Base-by-base conservation (phyloP, 257 asterid genomes). In the Plantago ovata region DNA sequence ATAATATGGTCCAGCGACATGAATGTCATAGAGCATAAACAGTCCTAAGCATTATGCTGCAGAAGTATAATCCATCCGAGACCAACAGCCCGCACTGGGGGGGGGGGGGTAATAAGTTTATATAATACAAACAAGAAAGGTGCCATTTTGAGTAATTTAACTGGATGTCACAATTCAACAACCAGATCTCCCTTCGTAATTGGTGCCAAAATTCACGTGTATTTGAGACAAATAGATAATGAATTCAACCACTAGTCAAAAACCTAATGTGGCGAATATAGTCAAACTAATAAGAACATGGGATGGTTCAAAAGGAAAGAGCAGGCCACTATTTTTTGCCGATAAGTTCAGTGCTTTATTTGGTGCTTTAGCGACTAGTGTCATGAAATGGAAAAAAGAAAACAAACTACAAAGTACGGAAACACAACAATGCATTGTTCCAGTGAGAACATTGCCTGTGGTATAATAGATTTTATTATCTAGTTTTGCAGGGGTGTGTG, bases 371-470 rank as follows among this genome's bases (percentile, higher is more conserved):
- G 23, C 32, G n/a, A n/a, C n/a, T n/a, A n/a, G n/a, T 5, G 13
- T 36, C 56, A 32, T 15, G 18, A 20, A 36, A 22, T 50, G 3
- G 56, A 15, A 38, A 53, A 22, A 7, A 9, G 43, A 53, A 13
- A 53, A 56, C 11, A 3, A 60, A 51, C 53, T 38, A 33, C 28
- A 65, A 58, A 61, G 15, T 6, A 44, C 54, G 43, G 24, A 56
- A 66, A 15, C 36, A 53, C 54, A 75, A 62, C 47, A 24, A 51
- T 15, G 47, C 28, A 50, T 47, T 15, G 11, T 24, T n/a, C n/a
- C n/a, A n/a, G n/a, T 15, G 9, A n/a, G 45, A 32, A 42, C 24
- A 64, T 18, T 21, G 21, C 24, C 39, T 53, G 51, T 16, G 9
- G 46, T 36, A 65, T 19, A 39, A 56, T 12, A 38, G 56, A 48